Evolutionary conservation across 352 stramenopile species (phyloP).

Genomic region (Thalassiosira livingstoniorum): DNA sequence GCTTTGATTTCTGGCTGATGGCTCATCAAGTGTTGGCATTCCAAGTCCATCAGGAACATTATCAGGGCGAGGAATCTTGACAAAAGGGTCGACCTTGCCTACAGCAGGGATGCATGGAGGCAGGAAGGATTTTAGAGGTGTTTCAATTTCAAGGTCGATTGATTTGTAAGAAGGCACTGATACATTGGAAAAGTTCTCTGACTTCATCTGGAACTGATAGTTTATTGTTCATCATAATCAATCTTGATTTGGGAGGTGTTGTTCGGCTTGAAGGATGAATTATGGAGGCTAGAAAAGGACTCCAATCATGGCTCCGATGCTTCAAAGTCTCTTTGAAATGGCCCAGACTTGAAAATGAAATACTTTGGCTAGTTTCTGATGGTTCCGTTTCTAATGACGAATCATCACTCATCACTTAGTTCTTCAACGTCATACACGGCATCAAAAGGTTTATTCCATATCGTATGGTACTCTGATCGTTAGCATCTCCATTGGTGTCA

Average conservation of each 20-base stretch:
- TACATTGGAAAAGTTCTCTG: conserved; percentile 91
- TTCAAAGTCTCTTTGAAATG: no score
- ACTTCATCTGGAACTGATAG: conserved; percentile 23
- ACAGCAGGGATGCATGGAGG: conserved; percentile 96
- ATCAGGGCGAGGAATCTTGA: conserved; percentile 95
- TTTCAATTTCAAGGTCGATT: conserved; percentile 95
- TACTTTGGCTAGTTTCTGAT: not conserved
- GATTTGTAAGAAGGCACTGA: conserved; percentile 94
- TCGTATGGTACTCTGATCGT: no score
- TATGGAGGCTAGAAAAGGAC: no score
- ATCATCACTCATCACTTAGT: not conserved
- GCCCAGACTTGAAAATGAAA: no score
- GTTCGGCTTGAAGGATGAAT: no score
- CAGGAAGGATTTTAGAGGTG: conserved; percentile 95
- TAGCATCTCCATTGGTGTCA: no score
- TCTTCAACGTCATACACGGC: not conserved
- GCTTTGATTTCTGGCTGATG: conserved; percentile 89
- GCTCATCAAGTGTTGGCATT: conserved; percentile 94
- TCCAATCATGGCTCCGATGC: no score
- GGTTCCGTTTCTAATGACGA: not conserved
- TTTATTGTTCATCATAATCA: conserved; percentile 27
- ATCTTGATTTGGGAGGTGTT: not conserved
- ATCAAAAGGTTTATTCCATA: not conserved
- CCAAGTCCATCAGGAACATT: conserved; percentile 90
- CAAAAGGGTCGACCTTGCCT: conserved; percentile 95